A percentile compares a stretch with the other conserved stretches of the same genome.
These are phyloP conservation scores for Fraxinus greggii DNA, from an alignment of 305 asterid species.

Conservation along the genomic window DNA sequence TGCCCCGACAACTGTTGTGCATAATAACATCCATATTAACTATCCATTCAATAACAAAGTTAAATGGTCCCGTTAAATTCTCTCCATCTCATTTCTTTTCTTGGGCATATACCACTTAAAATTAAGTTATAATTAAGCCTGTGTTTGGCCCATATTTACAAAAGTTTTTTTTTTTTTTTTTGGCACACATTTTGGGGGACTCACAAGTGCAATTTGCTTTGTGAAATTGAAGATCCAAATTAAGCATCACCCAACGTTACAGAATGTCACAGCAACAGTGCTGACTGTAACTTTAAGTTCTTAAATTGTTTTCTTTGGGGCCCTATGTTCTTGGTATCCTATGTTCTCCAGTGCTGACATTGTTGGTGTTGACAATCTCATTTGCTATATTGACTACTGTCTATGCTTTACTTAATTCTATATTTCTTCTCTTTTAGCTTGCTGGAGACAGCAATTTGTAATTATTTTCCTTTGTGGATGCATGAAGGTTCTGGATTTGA, in stretches of 20 bases:
- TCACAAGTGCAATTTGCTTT: background rate
- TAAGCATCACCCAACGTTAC: background rate
- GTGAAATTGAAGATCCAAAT: background rate
- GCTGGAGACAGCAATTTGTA: slow-evolving; percentile 23
- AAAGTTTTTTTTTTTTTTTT: background rate
- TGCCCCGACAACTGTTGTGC: background rate
- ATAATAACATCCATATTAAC: background rate
- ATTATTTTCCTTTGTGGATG: slow-evolving; percentile 23
- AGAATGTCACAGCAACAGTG: background rate
- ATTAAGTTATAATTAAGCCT: background rate
- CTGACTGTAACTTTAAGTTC: background rate
- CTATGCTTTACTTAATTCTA: slow-evolving; percentile 19
- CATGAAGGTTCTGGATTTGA: slow-evolving; percentile 68
- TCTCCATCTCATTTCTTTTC: background rate
- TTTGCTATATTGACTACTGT: background rate
- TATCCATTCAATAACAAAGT: background rate
- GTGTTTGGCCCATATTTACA: background rate
- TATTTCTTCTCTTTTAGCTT: slow-evolving; percentile 22
- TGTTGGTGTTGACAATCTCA: background rate
- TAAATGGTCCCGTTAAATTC: background rate
- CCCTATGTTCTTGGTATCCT: background rate
- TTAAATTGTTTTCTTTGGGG: background rate
- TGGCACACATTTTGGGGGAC: background rate
- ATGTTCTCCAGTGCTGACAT: background rate
- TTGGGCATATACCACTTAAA: background rate